Percentiles rank a stretch among this genome's conserved stretches.
Conservation (phyloP, 2,329 filamentous ascomycete species). For the Fusarium multiceps region DNA sequence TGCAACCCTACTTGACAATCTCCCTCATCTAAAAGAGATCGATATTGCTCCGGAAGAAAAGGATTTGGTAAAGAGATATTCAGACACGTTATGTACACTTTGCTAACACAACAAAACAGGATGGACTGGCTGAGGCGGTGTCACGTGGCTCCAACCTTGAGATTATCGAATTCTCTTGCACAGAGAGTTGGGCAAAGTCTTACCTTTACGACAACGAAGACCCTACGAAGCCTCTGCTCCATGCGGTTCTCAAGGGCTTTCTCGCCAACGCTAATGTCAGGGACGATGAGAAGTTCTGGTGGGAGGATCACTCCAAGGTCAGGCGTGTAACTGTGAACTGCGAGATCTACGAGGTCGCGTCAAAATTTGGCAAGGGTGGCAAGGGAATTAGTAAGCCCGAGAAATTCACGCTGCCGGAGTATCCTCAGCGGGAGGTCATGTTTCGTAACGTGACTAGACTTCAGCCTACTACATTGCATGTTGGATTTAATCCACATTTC, state of each 20-base stretch:
- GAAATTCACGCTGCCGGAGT: not conserved
- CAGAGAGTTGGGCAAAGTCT: not conserved
- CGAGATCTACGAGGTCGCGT: not conserved
- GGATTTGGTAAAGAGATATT: conserved; percentile 9
- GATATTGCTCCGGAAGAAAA: conserved; percentile 20
- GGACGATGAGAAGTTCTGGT: not conserved
- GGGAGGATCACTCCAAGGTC: not conserved
- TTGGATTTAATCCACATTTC: not conserved
- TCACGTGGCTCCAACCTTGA: not conserved
- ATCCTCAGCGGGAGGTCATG: not conserved
- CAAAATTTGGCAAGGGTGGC: not conserved
- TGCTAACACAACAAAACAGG: conserved; percentile 6
- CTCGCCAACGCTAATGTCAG: not conserved
- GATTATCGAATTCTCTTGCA: not conserved
- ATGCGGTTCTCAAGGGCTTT: not conserved
- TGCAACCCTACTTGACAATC: conserved; percentile 8
- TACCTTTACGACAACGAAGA: not conserved
- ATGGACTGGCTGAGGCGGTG: conserved; percentile 11
- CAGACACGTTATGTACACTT: not conserved
- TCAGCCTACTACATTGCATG: fast-evolving
- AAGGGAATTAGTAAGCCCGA: not conserved
- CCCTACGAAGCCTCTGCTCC: not conserved
- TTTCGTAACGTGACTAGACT: not conserved
- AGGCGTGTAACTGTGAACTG: not conserved
- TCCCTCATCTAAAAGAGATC: conserved; percentile 17